These are phyloP conservation scores for Tausonia pullulans DNA, from an alignment of 1,284 basidiomycete genomes.

Conservation along the genomic window DNA sequence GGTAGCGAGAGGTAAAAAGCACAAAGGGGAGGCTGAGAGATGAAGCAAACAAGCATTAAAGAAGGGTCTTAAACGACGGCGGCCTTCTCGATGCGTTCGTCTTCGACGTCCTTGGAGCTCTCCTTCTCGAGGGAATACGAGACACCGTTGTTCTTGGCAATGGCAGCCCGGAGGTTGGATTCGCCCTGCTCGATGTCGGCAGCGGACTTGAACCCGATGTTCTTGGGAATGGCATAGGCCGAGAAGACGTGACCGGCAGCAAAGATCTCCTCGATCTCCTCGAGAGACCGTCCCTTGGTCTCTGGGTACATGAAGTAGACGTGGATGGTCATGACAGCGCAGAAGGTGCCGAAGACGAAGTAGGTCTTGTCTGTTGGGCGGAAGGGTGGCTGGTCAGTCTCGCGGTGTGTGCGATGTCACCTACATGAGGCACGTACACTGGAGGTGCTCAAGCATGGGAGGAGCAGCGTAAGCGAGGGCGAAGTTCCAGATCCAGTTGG, in stretches of 20 bases:
- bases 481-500: conserved; percentile 45
- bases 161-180: too few relatives aligned
- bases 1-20: too few relatives aligned
- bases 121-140: too few relatives aligned
- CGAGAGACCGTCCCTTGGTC: conserved; percentile 56
- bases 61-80: too few relatives aligned
- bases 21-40: too few relatives aligned
- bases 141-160: too few relatives aligned
- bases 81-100: too few relatives aligned
- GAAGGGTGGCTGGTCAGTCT: background rate
- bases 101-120: too few relatives aligned
- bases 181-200: conserved; percentile 31
- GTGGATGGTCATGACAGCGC: conserved; percentile 53
- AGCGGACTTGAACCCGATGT: conserved; percentile 53
- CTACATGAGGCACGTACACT: too few relatives aligned
- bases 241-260: conserved; percentile 52
- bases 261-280: conserved; percentile 66
- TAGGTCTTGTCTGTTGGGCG: conserved; percentile 38
- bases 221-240: conserved; percentile 54
- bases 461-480: conserved; percentile 13
- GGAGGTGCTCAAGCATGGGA: conserved; percentile 3
- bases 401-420: too few relatives aligned
- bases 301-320: conserved; percentile 60
- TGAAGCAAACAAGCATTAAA: too few relatives aligned
- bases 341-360: conserved; percentile 54